A percentile compares a stretch with the other conserved stretches of the same genome.
Conservation (phyloP, 1,284 basidiomycete species). For the Tilletia indica region DNA sequence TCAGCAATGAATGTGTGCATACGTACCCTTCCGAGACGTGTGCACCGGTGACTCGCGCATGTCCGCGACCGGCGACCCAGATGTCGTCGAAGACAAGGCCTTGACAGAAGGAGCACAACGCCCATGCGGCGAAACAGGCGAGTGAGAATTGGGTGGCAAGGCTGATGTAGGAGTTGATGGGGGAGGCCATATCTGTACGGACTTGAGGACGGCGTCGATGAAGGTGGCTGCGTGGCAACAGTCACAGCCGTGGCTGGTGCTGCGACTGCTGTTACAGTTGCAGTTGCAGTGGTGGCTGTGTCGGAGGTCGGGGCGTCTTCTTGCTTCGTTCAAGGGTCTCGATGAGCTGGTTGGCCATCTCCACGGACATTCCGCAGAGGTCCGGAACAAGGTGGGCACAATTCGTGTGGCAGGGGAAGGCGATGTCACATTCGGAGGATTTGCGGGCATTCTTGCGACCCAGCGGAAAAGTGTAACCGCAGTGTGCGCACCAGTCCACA, state of each 20-base stretch:
- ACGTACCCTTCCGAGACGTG: too few relatives aligned
- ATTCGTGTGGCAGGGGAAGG: conserved; percentile 82
- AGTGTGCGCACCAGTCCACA: conserved; percentile 99
- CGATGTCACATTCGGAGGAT: conserved; percentile 93
- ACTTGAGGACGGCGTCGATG: conserved; percentile 62
- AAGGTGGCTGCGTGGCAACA: conserved; percentile 71
- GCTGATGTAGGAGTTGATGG: conserved; percentile 60
- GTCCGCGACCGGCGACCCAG: conserved; percentile 79
- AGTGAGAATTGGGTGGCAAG: conserved; percentile 67
- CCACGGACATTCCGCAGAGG: conserved; percentile 99
- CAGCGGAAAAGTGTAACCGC: conserved; percentile 87
- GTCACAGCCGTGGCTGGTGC: conserved; percentile 64
- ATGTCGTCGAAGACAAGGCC: conserved; percentile 88
- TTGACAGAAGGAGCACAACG: conserved; percentile 75
- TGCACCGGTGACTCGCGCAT: too few relatives aligned
- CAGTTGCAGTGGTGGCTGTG: conserved; percentile 19
- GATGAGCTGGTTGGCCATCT: conserved; percentile 91
- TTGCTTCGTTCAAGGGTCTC: conserved; percentile 65
- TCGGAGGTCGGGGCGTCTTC: conserved; percentile 18
- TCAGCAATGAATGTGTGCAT: too few relatives aligned
- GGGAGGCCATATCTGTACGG: conserved; percentile 30
- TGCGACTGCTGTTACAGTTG: conserved; percentile 15
- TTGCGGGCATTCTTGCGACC: conserved; percentile 94
- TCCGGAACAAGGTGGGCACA: conserved; percentile 98
- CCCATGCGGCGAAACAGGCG: conserved; percentile 73